Percentiles rank a stretch among this genome's conserved stretches.
Conservation (phyloP, 169 alveolate genomes). For the Eimeria praecox region DNA sequence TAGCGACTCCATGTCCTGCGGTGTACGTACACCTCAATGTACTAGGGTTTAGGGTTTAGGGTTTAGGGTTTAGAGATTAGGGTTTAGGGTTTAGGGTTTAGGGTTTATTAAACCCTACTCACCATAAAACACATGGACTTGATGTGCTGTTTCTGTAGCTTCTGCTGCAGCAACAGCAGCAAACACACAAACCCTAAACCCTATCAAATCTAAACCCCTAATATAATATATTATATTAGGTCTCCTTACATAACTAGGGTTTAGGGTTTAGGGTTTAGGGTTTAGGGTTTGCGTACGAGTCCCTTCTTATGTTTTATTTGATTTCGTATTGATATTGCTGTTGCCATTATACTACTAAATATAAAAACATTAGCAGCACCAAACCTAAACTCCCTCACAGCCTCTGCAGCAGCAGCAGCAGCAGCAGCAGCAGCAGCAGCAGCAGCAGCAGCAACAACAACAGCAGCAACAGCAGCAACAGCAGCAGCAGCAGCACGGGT, state of each 20-base stretch:
- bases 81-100: constrained; percentile 12
- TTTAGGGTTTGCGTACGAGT: background rate
- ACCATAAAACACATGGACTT: constrained; percentile 11
- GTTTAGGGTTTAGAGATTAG: constrained; percentile 2
- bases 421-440: background rate
- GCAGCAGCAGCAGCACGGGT: background rate
- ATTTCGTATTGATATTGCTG: background rate
- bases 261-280: constrained; percentile 34
- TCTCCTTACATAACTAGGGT: no score
- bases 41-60: constrained; percentile 10
- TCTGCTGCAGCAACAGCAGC: constrained; percentile 31
- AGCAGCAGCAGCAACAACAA: constrained; percentile 2
- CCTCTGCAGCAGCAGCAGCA: background rate
- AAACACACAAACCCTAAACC: background rate
- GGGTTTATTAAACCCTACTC: no score
- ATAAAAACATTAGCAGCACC: background rate
- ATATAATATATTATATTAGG: background rate
- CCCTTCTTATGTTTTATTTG: background rate
- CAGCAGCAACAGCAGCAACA: background rate
- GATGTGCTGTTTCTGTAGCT: constrained; percentile 22
- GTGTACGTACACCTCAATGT: background rate
- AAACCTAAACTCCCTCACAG: background rate
- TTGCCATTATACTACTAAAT: background rate
- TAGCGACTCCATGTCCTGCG: background rate
- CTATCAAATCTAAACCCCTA: background rate